Evolutionary conservation across 768 basidiomycete species (phyloP).

Genomic region (Epithele typhae): DNA sequence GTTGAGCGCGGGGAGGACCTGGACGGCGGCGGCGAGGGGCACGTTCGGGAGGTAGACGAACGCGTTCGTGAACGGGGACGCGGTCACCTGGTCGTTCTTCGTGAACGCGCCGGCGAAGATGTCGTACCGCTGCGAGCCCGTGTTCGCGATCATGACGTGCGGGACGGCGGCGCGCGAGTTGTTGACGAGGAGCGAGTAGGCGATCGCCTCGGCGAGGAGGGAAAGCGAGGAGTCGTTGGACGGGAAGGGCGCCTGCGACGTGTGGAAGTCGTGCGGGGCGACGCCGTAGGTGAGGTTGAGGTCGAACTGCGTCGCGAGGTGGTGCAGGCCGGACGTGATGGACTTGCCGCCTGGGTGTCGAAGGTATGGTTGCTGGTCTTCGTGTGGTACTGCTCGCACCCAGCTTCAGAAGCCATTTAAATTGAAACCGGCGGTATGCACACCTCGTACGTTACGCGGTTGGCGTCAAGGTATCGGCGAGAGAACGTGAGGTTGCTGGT

Average conservation of each 20-base stretch:
- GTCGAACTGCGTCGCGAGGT: slow-evolving; percentile 55
- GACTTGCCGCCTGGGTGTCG: slow-evolving; percentile 51
- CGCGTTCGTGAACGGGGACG: slow-evolving; percentile 61
- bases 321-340: slow-evolving; percentile 53
- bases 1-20: slow-evolving; percentile 53
- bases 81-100: slow-evolving; percentile 76
- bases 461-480: slow-evolving; percentile 76
- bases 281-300: slow-evolving; percentile 61
- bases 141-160: slow-evolving; percentile 61
- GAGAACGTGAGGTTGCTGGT: slow-evolving; percentile 54
- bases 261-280: slow-evolving; percentile 72
- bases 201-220: slow-evolving; percentile 54
- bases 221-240: slow-evolving; percentile 58
- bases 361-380: slow-evolving; percentile 46
- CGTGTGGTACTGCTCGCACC: slow-evolving; percentile 56
- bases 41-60: slow-evolving; percentile 63
- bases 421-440: neutral
- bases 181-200: slow-evolving; percentile 54
- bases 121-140: slow-evolving; percentile 63
- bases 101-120: slow-evolving; percentile 69
- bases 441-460: slow-evolving; percentile 72
- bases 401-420: neutral
- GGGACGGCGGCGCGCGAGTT: slow-evolving; percentile 58
- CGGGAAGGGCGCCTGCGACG: slow-evolving; percentile 60
- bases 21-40: slow-evolving; percentile 42